These are phyloP conservation scores for Magnaporthiopsis incrustans DNA, from an alignment of 2,329 filamentous ascomycete genomes.

Conservation along the genomic window DNA sequence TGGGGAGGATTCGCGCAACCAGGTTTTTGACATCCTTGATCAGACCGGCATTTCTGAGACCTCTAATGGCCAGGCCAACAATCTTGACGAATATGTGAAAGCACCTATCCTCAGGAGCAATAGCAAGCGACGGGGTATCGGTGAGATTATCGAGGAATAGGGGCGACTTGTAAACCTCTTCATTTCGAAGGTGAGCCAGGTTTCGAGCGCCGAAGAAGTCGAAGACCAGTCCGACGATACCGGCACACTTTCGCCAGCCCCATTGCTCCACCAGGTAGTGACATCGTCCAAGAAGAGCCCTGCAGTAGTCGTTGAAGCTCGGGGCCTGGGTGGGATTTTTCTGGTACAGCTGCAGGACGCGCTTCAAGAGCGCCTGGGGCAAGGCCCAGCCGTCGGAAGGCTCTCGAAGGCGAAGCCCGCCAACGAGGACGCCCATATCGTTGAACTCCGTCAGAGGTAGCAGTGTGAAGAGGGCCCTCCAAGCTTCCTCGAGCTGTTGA, in stretches of 20 bases:
- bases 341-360: slow-evolving; percentile 51
- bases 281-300: slow-evolving; percentile 50
- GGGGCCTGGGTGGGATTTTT: slow-evolving; percentile 45
- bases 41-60: slow-evolving; percentile 37
- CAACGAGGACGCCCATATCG: slow-evolving; percentile 38
- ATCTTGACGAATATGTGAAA: slow-evolving; percentile 63
- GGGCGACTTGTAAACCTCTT: slow-evolving; percentile 54
- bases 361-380: slow-evolving; percentile 47
- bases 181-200: slow-evolving; percentile 55
- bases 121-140: slow-evolving; percentile 33
- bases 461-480: slow-evolving; percentile 52
- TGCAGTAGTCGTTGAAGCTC: slow-evolving; percentile 59
- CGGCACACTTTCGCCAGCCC: slow-evolving; percentile 54
- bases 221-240: slow-evolving; percentile 53
- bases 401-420: slow-evolving; percentile 26
- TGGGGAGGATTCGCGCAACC: slow-evolving; percentile 53
- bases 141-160: slow-evolving; percentile 51
- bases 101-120: slow-evolving; percentile 50
- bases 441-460: slow-evolving; percentile 56
- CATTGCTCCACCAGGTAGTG: slow-evolving; percentile 56
- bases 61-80: slow-evolving; percentile 47
- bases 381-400: slow-evolving; percentile 52
- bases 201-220: slow-evolving; percentile 60
- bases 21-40: slow-evolving; percentile 54
- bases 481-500: slow-evolving; percentile 44